Conservation (phyloP, 306 rosid genomes). For the Parietaria judaica region DNA sequence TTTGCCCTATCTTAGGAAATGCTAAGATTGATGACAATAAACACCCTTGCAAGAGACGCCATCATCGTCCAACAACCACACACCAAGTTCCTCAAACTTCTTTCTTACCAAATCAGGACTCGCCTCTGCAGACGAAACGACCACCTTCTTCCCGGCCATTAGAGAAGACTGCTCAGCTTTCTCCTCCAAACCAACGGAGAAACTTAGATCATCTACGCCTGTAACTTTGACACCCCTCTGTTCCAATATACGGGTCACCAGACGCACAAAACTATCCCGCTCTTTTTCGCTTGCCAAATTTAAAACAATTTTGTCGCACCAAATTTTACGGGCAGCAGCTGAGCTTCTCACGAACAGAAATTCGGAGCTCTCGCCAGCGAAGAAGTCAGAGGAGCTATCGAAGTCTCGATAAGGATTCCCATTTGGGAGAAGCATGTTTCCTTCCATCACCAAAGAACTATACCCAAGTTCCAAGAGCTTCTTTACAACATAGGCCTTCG, state of each 20-base stretch:
- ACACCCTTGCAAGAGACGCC: conserved; percentile 79
- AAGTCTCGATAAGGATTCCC: conserved; percentile 28
- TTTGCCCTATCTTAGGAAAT: background rate
- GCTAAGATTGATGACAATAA: conserved; percentile 61
- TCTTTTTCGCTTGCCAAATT: conserved; percentile 30
- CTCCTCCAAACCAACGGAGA: conserved; percentile 23
- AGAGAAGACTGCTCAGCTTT: conserved; percentile 32
- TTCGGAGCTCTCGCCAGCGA: conserved; percentile 38
- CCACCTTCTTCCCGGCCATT: conserved; percentile 43
- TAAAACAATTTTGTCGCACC: conserved; percentile 30
- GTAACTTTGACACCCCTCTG: conserved; percentile 23
- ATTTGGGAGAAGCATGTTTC: conserved; percentile 47
- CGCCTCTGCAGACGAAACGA: conserved; percentile 48
- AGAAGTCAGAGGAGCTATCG: conserved; percentile 31
- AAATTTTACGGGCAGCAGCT: conserved; percentile 36
- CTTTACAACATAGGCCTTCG: conserved; percentile 39
- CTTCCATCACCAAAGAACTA: conserved; percentile 52
- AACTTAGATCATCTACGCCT: conserved; percentile 26
- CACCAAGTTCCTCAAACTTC: conserved; percentile 46
- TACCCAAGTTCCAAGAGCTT: conserved; percentile 49
- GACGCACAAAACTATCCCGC: conserved; percentile 31
- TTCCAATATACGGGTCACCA: conserved; percentile 28
- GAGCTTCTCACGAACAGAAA: conserved; percentile 49
- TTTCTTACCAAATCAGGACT: conserved; percentile 39
- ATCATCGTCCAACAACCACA: conserved; percentile 50